A percentile compares a stretch with the other conserved stretches of the same genome.
Evolutionary conservation across 352 stramenopile species (phyloP).

Genomic region (Phytopythium oedochilum): DNA sequence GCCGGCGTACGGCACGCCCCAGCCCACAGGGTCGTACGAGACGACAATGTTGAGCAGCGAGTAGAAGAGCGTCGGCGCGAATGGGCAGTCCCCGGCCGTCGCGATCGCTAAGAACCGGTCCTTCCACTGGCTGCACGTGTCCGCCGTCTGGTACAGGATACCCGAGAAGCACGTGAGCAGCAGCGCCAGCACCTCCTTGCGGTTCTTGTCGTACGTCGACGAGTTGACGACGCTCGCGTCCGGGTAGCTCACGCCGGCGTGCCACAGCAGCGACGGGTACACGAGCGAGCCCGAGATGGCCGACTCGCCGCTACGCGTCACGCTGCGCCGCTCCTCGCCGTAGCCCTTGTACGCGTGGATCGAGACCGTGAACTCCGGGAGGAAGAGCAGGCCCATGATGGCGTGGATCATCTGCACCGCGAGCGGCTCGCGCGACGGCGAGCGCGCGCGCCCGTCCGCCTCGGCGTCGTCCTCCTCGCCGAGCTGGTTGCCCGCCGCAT

Average conservation of each 20-base stretch:
- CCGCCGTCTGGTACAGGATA: conserved; percentile 93
- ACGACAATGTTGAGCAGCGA: conserved; percentile 95
- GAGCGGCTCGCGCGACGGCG: conserved; percentile 27
- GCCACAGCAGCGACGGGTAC: conserved; percentile 78
- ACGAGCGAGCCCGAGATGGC: conserved; percentile 36
- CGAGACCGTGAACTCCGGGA: conserved; percentile 84
- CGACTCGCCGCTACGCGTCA: conserved; percentile 38
- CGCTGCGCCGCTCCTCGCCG: conserved; percentile 66
- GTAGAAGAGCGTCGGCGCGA: conserved; percentile 94
- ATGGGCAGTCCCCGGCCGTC: conserved; percentile 87
- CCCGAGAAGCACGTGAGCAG: conserved; percentile 94
- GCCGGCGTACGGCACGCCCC: conserved; percentile 84
- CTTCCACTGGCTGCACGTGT: conserved; percentile 89
- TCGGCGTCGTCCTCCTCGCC: conserved; percentile 35
- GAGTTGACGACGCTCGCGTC: conserved; percentile 70
- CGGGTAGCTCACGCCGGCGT: conserved; percentile 73
- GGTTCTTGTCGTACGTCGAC: conserved; percentile 90
- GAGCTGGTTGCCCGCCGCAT: conserved; percentile 2
- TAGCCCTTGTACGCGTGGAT: conserved; percentile 83
- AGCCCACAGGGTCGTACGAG: conserved; percentile 91
- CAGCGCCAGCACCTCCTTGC: conserved; percentile 94
- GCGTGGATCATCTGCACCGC: conserved; percentile 78
- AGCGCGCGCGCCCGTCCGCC: conserved; percentile 15
- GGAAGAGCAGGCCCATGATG: conserved; percentile 83
- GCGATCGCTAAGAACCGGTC: conserved; percentile 91